Percentiles rank a stretch among this genome's conserved stretches.
Conservation (phyloP, 2,329 filamentous ascomycete species). For the Blumeriella jaapii region DNA sequence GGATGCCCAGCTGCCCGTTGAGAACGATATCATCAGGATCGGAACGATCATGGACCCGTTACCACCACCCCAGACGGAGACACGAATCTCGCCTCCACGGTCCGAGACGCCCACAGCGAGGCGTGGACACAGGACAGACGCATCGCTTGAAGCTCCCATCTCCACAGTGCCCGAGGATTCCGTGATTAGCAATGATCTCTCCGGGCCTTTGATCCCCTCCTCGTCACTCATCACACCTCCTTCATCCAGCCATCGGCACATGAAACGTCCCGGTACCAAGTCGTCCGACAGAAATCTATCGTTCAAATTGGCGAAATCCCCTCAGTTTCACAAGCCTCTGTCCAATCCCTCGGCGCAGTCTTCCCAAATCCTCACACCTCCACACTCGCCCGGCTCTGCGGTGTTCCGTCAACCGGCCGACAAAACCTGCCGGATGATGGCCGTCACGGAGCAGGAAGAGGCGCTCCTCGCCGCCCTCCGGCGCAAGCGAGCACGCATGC, state of each 20-base stretch:
- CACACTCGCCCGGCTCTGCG: conserved; percentile 22
- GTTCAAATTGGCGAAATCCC: conserved; percentile 4
- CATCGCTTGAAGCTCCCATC: conserved; percentile 6
- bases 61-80: no score
- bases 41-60: no score
- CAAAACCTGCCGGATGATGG: conserved; percentile 30
- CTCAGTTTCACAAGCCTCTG: conserved; percentile 1
- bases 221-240: neutral
- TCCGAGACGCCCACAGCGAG: conserved; percentile 6
- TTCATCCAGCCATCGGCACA: neutral
- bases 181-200: conserved; percentile 5
- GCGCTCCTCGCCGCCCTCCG: conserved; percentile 39
- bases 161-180: conserved; percentile 15
- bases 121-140: conserved; percentile 5
- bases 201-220: conserved; percentile 11
- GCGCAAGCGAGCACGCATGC: conserved; percentile 35
- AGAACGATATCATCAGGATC: no score
- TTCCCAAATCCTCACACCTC: conserved; percentile 20
- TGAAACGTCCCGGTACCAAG: neutral
- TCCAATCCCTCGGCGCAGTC: conserved; percentile 11
- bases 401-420: conserved; percentile 13
- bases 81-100: conserved; percentile 5
- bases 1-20: conserved; percentile 12
- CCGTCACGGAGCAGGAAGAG: conserved; percentile 42
- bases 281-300: conserved; percentile 5